Conservation (phyloP, 1,139 yeast genomes). For the Yamadazyma mexicana region DNA sequence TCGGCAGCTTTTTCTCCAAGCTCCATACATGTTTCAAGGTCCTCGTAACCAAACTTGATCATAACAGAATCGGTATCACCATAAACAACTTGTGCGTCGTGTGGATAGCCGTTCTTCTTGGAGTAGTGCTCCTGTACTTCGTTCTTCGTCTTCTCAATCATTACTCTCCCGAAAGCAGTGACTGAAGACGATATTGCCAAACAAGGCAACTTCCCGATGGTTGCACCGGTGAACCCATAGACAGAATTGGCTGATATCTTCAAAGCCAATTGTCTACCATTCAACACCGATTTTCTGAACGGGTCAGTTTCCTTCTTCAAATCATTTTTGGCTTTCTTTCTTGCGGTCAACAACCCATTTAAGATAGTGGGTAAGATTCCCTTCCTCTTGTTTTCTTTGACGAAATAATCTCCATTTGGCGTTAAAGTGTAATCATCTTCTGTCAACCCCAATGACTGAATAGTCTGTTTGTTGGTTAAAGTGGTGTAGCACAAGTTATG, state of each 20-base stretch:
- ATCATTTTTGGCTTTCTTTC: slow-evolving; percentile 90
- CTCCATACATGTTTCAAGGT: slow-evolving; percentile 81
- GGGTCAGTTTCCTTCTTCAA: slow-evolving; percentile 93
- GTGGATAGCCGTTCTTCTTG: slow-evolving; percentile 74
- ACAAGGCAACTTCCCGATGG: slow-evolving; percentile 95
- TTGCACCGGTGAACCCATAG: slow-evolving; percentile 98
- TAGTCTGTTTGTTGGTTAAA: slow-evolving; percentile 65
- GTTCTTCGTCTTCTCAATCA: slow-evolving; percentile 90
- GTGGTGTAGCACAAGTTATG: slow-evolving; percentile 97
- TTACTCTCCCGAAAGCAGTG: slow-evolving; percentile 93
- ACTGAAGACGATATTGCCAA: slow-evolving; percentile 93
- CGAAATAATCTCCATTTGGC: slow-evolving; percentile 92
- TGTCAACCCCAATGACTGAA: slow-evolving; percentile 60
- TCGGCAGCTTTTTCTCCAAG: slow-evolving; percentile 94
- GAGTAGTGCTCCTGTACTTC: slow-evolving; percentile 82
- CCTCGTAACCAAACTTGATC: slow-evolving; percentile 94
- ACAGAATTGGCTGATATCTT: slow-evolving; percentile 98
- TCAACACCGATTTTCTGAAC: slow-evolving; percentile 86
- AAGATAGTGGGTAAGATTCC: slow-evolving; percentile 93
- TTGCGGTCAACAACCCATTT: slow-evolving; percentile 83
- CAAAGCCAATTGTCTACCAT: slow-evolving; percentile 95
- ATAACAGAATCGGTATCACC: slow-evolving; percentile 99
- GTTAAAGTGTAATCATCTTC: slow-evolving; percentile 82
- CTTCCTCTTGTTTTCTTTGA: slow-evolving; percentile 65
- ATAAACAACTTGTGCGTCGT: slow-evolving; percentile 88